phyloP scores from a whole-genome alignment of 1,139 yeast genomes.

The Lodderomyces beijingensis region DNA sequence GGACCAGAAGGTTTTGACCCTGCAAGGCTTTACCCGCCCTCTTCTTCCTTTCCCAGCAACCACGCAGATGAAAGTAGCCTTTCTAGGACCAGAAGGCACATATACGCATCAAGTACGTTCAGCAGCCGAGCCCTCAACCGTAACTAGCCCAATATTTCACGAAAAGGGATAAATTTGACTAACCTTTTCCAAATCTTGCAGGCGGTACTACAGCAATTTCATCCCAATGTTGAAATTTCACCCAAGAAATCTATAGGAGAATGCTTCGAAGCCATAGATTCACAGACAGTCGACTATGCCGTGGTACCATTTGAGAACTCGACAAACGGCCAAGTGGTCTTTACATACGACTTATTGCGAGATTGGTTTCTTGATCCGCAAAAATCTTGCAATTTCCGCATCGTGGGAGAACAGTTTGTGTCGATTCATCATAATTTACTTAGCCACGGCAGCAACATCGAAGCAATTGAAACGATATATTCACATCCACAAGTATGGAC shows the following conservation, averaged over 20 bases:
- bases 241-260: conserved; percentile 53
- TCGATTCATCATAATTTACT: conserved; percentile 76
- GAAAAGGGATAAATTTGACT: background rate
- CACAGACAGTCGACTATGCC: conserved; percentile 54
- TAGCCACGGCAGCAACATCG: conserved; percentile 43
- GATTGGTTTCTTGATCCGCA: conserved; percentile 45
- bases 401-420: conserved; percentile 79
- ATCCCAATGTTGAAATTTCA: conserved; percentile 30
- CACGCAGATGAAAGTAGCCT: conserved; percentile 49
- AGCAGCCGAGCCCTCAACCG: background rate
- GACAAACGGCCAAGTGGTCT: conserved; percentile 88
- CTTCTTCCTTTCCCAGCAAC: too few species aligned
- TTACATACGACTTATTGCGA: conserved; percentile 75
- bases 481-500: conserved; percentile 99
- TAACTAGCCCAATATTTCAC: too few species aligned
- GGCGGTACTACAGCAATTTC: conserved; percentile 80
- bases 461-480: conserved; percentile 53
- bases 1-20: too few species aligned
- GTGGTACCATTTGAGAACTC: conserved; percentile 95
- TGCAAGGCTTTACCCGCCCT: too few species aligned
- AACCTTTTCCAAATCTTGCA: conserved; percentile 13
- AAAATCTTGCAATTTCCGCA: conserved; percentile 27
- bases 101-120: conserved; percentile 78
- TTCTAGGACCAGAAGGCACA: conserved; percentile 85
- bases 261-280: conserved; percentile 56